Conservation (phyloP, 495 filamentous ascomycete genomes). For the Trichoderma erinaceum region DNA sequence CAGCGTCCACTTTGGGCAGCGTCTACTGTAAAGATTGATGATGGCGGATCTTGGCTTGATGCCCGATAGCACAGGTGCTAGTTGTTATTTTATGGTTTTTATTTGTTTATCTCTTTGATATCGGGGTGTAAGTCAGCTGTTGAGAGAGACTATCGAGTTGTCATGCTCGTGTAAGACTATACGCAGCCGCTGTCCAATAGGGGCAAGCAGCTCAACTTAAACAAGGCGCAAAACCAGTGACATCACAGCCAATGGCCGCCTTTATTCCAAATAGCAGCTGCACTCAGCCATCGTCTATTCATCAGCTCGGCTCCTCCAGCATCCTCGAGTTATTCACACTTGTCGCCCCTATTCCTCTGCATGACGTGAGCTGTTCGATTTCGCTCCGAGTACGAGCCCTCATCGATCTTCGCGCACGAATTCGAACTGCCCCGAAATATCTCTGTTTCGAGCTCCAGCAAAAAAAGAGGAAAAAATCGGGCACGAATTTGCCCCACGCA, state of each 20-base stretch:
- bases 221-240: not conserved
- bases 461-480: not conserved
- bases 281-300: not conserved
- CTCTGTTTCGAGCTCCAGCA: not conserved
- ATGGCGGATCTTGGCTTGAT: not conserved
- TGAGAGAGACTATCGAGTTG: no score
- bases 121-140: no score
- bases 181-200: no score
- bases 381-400: constrained; percentile 12
- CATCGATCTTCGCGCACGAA: constrained; percentile 5
- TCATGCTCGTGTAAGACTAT: no score
- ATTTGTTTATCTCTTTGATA: no score
- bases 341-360: constrained; percentile 4
- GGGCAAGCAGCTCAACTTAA: no score
- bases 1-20: not conserved
- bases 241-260: constrained; percentile 16
- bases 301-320: not conserved
- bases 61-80: not conserved
- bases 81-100: no score
- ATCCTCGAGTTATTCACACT: not conserved
- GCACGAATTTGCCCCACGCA: constrained; percentile 8
- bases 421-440: not conserved
- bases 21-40: not conserved
- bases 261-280: not conserved
- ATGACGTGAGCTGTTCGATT: constrained; percentile 11